phyloP scores from a whole-genome alignment of 1,139 yeast species.

The Pichia cactophila region DNA sequence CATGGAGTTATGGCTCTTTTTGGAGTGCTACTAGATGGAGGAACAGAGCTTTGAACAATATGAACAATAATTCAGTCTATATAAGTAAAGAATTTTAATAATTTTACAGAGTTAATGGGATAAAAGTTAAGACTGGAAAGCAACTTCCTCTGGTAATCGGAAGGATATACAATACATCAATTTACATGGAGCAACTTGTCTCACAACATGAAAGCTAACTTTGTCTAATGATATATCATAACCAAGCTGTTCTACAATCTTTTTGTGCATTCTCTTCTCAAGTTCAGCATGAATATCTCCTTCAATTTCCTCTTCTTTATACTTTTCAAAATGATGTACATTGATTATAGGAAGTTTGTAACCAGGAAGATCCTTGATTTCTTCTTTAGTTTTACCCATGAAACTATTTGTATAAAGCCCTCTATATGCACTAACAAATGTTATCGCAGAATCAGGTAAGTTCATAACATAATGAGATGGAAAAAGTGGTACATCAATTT shows the following conservation, averaged over 20 bases:
- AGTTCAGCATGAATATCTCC: conserved; percentile 64
- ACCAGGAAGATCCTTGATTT: conserved; percentile 33
- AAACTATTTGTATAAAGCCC: conserved; percentile 51
- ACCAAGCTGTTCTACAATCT: conserved; percentile 49
- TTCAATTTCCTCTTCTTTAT: conserved; percentile 53
- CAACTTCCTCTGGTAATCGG: conserved; percentile 69
- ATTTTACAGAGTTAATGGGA: neutral
- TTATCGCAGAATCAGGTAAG: conserved; percentile 85
- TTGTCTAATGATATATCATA: conserved; percentile 39
- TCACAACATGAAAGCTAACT: conserved; percentile 68
- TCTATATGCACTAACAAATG: conserved; percentile 68
- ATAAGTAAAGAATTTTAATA: neutral
- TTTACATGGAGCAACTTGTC: conserved; percentile 94
- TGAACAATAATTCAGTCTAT: conserved; percentile 9
- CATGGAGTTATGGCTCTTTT: conserved; percentile 87
- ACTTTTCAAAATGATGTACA: conserved; percentile 90
- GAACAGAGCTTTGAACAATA: conserved; percentile 27
- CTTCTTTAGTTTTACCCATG: conserved; percentile 30
- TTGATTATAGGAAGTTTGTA: conserved; percentile 68
- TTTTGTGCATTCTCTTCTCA: conserved; percentile 51
- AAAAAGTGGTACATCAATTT: conserved; percentile 46
- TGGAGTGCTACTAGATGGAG: conserved; percentile 70
- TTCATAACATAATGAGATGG: conserved; percentile 86
- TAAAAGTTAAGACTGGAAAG: conserved; percentile 32
- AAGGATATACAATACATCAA: conserved; percentile 91